These are phyloP conservation scores for Cucurbita argyrosperma DNA, from an alignment of 306 rosid species.

Conservation along the genomic window DNA sequence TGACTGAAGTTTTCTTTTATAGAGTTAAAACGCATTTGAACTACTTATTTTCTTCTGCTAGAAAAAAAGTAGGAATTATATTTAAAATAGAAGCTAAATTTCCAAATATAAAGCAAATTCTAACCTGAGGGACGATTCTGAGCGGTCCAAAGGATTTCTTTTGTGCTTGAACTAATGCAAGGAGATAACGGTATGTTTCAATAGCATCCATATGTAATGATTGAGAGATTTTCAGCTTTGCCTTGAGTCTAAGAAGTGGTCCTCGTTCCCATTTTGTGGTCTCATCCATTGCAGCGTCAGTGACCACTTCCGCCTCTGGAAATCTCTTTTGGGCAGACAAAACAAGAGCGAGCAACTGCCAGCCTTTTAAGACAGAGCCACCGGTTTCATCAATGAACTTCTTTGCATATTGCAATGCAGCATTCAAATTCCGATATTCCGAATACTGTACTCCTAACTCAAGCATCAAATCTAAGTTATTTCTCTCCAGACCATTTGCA, in stretches of 20 bases:
- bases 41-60: not conserved
- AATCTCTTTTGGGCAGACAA: conserved; percentile 75
- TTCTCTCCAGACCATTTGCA: conserved; percentile 27
- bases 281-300: conserved; percentile 90
- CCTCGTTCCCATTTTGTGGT: conserved; percentile 92
- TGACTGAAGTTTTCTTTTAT: not conserved
- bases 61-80: not conserved
- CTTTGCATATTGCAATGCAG: conserved; percentile 62
- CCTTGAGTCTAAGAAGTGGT: conserved; percentile 77
- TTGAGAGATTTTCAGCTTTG: conserved; percentile 66
- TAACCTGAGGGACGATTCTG: conserved; percentile 42
- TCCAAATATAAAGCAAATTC: not conserved
- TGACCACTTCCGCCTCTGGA: conserved; percentile 79
- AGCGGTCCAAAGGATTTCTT: conserved; percentile 71
- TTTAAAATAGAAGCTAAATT: not conserved
- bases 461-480: conserved; percentile 53
- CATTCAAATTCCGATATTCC: conserved; percentile 56
- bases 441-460: conserved; percentile 75
- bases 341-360: conserved; percentile 84
- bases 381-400: conserved; percentile 74
- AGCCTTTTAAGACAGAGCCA: conserved; percentile 64
- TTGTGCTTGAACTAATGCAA: conserved; percentile 92
- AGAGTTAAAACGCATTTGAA: not conserved
- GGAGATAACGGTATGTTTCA: conserved; percentile 80
- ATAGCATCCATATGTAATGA: conserved; percentile 70